Conservation (phyloP, 306 rosid species). For the Carpinus viminea region DNA sequence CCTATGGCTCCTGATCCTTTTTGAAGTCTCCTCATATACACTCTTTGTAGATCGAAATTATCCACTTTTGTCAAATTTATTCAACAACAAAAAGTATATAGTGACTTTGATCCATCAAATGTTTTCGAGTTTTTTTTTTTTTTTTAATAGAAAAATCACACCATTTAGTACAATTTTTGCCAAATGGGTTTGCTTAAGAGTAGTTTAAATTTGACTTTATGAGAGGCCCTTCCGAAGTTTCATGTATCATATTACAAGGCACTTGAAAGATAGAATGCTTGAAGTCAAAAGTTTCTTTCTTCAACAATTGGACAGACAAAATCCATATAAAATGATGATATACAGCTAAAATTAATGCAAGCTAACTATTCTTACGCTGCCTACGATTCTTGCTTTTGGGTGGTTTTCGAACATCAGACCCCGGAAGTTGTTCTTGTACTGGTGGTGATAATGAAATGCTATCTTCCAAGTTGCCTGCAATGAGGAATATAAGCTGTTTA, state of each 20-base stretch:
- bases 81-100: not conserved
- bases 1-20: not conserved
- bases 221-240: too few relatives aligned
- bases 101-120: not conserved
- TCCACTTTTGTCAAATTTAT: not conserved
- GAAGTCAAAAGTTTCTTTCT: slow-evolving; percentile 11
- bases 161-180: too few relatives aligned
- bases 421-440: slow-evolving; percentile 25
- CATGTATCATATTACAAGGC: too few relatives aligned
- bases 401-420: slow-evolving; percentile 29
- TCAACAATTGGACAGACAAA: not conserved
- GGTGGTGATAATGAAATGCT: slow-evolving; percentile 25
- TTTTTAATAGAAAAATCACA: too few relatives aligned
- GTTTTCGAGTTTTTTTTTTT: too few relatives aligned
- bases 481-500: not conserved
- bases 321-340: slow-evolving; percentile 7
- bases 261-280: not conserved
- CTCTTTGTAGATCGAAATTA: not conserved
- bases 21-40: not conserved
- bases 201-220: too few relatives aligned
- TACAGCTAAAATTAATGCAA: slow-evolving; percentile 14
- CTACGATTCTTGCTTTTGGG: slow-evolving; percentile 61
- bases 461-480: slow-evolving; percentile 55
- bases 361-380: slow-evolving; percentile 51
- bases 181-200: too few relatives aligned